phyloP scores from a whole-genome alignment of 208 protist genomes.

The Crithidia fasciculata region DNA sequence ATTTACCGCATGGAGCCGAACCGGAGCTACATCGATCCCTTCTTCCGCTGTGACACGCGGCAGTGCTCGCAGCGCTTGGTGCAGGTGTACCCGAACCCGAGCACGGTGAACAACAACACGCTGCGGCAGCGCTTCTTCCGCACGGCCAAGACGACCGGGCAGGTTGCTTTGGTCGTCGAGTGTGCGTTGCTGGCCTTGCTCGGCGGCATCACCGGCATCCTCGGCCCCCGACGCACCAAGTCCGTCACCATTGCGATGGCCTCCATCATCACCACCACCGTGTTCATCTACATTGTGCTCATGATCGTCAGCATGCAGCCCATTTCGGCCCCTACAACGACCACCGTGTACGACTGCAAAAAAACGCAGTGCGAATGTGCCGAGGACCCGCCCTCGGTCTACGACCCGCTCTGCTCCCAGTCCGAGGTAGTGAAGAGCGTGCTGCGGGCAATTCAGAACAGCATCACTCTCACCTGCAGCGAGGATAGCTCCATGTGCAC shows the following conservation, averaged over 20 bases:
- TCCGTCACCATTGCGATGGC: conserved; percentile 42
- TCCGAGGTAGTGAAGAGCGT: conserved; percentile 54
- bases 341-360: conserved; percentile 68
- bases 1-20: conserved; percentile 81
- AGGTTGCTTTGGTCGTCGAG: conserved; percentile 54
- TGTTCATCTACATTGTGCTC: conserved; percentile 60
- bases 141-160: conserved; percentile 33
- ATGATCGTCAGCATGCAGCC: conserved; percentile 72
- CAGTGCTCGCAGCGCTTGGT: conserved; percentile 58
- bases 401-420: conserved; percentile 72
- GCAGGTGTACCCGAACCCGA: conserved; percentile 14
- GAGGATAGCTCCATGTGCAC: conserved; percentile 38
- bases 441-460: conserved; percentile 66
- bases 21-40: conserved; percentile 67
- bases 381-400: conserved; percentile 60
- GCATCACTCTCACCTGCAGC: conserved; percentile 57
- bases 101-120: conserved; percentile 13
- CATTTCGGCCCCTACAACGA: conserved; percentile 5
- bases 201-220: conserved; percentile 38
- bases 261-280: conserved; percentile 34
- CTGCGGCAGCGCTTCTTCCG: conserved; percentile 39
- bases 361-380: conserved; percentile 70
- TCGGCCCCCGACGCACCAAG: conserved; percentile 43
- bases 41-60: conserved; percentile 70
- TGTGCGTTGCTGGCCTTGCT: conserved; percentile 59